Evolutionary conservation across 176 grass and related monocot species (phyloP).

Genomic region (Phoenix dactylifera): DNA sequence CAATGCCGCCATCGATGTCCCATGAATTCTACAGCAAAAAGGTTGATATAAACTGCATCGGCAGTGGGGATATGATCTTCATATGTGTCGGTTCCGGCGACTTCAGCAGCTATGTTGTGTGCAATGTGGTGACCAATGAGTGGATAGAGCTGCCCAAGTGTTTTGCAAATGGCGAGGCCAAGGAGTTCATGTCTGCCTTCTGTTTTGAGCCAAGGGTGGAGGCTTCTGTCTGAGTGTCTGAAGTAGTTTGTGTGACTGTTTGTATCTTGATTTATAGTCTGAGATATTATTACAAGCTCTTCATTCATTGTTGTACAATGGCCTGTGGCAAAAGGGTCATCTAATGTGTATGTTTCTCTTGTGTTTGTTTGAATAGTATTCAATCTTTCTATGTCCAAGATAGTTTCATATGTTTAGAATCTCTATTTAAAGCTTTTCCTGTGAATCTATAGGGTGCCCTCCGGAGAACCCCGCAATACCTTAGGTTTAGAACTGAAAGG

Average conservation of each 20-base stretch:
- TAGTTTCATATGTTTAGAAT: not conserved
- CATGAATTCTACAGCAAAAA: slow-evolving; percentile 53
- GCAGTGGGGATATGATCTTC: slow-evolving; percentile 45
- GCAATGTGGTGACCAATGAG: slow-evolving; percentile 33
- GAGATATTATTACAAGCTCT: not conserved
- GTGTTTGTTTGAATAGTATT: not conserved
- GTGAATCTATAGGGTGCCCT: slow-evolving; percentile 11
- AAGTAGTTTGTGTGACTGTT: not conserved
- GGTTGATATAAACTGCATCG: slow-evolving; percentile 77
- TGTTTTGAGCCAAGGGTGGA: slow-evolving; percentile 89
- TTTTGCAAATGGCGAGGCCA: slow-evolving; percentile 14
- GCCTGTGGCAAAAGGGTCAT: too few relatives aligned
- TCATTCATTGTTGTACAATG: slow-evolving; percentile 9
- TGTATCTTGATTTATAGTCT: slow-evolving; percentile 19
- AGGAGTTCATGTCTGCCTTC: slow-evolving; percentile 73
- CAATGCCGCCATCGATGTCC: slow-evolving; percentile 77
- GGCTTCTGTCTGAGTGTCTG: slow-evolving; percentile 30
- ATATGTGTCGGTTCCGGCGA: slow-evolving; percentile 60
- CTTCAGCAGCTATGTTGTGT: slow-evolving; percentile 46
- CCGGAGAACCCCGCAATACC: not conserved
- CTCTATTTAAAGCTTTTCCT: slow-evolving; percentile 9
- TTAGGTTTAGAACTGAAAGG: too few relatives aligned
- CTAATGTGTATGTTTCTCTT: too few relatives aligned
- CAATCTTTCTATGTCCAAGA: not conserved
- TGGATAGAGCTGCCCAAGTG: slow-evolving; percentile 60